Percentiles rank a stretch among this genome's conserved stretches.
Conservation (phyloP, 1,139 yeast species). For the Eremothecium sinecaudum region DNA sequence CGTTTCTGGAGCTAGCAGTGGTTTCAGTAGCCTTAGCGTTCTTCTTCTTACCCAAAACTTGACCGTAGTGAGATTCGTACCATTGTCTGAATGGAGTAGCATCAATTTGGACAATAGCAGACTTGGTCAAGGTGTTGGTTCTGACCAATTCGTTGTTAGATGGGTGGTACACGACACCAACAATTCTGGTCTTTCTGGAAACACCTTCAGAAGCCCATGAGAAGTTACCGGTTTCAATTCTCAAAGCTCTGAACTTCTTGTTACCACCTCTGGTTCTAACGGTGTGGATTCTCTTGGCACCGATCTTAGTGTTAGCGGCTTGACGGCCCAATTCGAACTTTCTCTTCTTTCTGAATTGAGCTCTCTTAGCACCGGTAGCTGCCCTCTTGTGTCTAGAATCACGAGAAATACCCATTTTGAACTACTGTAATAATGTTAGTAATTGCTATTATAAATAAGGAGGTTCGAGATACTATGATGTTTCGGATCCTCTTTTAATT, state of each 20-base stretch:
- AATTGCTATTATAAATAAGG: too few species aligned
- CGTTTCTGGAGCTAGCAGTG: slow-evolving; percentile 64
- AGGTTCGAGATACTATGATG: too few species aligned
- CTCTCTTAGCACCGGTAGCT: slow-evolving; percentile 99
- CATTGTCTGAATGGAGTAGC: slow-evolving; percentile 99
- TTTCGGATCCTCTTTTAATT: too few species aligned
- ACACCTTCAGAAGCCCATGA: slow-evolving; percentile 99
- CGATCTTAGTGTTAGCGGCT: slow-evolving; percentile 98
- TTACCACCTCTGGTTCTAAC: slow-evolving; percentile 99
- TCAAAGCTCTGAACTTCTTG: slow-evolving; percentile 99
- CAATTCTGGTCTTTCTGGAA: slow-evolving; percentile 97
- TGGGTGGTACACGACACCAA: slow-evolving; percentile 97
- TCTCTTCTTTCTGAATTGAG: slow-evolving; percentile 99
- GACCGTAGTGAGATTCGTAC: slow-evolving; percentile 98
- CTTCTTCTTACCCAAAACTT: slow-evolving; percentile 70
- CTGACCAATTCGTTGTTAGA: slow-evolving; percentile 99
- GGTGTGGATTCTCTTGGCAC: slow-evolving; percentile 96
- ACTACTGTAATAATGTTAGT: slow-evolving; percentile 18
- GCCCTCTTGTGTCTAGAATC: slow-evolving; percentile 99
- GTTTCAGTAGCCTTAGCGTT: slow-evolving; percentile 39
- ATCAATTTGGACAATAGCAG: slow-evolving; percentile 98
- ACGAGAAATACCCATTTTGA: slow-evolving; percentile 98
- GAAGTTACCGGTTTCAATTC: slow-evolving; percentile 99
- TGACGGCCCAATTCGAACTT: slow-evolving; percentile 99
- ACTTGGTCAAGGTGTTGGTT: slow-evolving; percentile 98